Conservation (phyloP, 306 rosid species). For the Pueraria montana region DNA sequence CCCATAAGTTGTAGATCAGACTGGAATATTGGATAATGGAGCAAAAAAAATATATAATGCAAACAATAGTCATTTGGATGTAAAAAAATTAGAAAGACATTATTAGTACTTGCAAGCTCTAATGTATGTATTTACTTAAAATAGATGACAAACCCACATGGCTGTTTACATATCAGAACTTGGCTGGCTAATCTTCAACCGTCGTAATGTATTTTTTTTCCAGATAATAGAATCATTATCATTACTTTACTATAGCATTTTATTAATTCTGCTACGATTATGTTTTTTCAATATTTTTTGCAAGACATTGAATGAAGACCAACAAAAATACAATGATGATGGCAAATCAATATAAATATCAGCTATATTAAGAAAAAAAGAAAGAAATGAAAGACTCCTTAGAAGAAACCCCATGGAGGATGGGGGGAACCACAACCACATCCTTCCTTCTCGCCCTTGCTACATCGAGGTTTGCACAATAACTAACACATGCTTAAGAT, state of each 20-base stretch:
- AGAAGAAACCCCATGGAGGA: not conserved
- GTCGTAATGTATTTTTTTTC: not conserved
- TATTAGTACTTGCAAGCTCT: not conserved
- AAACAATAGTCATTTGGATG: conserved; percentile 11
- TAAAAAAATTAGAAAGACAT: not conserved
- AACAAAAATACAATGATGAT: not conserved
- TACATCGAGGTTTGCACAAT: conserved; percentile 14
- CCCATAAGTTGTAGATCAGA: not conserved
- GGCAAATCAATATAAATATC: not conserved
- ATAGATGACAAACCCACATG: not conserved
- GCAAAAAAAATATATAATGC: not conserved
- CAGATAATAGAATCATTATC: not conserved
- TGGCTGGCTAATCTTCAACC: not conserved
- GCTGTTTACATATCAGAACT: not conserved
- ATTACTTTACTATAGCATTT: not conserved
- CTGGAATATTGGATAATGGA: not conserved
- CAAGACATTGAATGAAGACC: not conserved
- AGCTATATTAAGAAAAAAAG: not conserved
- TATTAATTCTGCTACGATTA: not conserved
- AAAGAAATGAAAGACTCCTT: not conserved
- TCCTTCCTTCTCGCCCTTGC: not conserved
- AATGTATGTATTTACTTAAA: not conserved
- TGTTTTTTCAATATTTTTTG: not conserved
- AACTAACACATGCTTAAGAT: conserved; percentile 27
- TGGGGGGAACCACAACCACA: conserved; percentile 12